Conservation (phyloP, 176 grass and related monocot species). For the Eragrostis nindensis region DNA sequence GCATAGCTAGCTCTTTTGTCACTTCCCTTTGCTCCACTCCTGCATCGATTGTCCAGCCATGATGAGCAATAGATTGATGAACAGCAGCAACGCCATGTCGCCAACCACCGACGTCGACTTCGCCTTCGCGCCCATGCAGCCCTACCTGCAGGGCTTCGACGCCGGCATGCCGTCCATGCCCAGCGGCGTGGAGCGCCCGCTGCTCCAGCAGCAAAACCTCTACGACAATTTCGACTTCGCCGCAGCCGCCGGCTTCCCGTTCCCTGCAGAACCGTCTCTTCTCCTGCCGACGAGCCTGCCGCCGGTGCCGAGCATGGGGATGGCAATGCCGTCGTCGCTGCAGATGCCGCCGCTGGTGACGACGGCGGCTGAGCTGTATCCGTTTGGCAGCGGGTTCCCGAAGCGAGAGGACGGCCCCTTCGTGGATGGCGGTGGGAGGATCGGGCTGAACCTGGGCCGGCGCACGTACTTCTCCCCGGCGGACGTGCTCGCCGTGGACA, state of each 20-base stretch:
- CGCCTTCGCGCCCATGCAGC: slow-evolving; percentile 42
- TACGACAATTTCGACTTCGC: slow-evolving; percentile 45
- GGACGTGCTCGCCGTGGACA: slow-evolving; percentile 64
- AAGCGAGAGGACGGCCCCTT: slow-evolving; percentile 57
- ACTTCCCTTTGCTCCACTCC: slow-evolving; percentile 19
- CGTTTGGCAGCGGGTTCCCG: slow-evolving; percentile 51
- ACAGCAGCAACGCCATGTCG: slow-evolving; percentile 41
- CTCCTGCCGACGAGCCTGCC: slow-evolving; percentile 27
- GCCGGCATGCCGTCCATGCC: slow-evolving; percentile 14
- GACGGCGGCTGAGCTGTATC: slow-evolving; percentile 27
- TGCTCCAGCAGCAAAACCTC: slow-evolving; percentile 24
- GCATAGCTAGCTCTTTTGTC: not conserved
- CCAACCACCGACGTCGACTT: slow-evolving; percentile 29
- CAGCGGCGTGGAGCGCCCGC: slow-evolving; percentile 26
- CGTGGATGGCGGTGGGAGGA: slow-evolving; percentile 46
- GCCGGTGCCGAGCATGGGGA: slow-evolving; percentile 45
- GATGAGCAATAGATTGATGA: slow-evolving; percentile 53
- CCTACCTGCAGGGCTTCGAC: slow-evolving; percentile 44
- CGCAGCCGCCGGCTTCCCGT: slow-evolving; percentile 25
- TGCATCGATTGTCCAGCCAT: slow-evolving; percentile 28
- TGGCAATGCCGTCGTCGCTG: slow-evolving; percentile 15
- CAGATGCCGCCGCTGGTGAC: slow-evolving; percentile 26
- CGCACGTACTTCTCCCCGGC: slow-evolving; percentile 75
- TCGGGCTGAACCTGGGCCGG: slow-evolving; percentile 79
- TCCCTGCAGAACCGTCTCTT: slow-evolving; percentile 45